Evolutionary conservation across 805 yeast genomes (phyloP).

Genomic region (Kuraishia molischiana): DNA sequence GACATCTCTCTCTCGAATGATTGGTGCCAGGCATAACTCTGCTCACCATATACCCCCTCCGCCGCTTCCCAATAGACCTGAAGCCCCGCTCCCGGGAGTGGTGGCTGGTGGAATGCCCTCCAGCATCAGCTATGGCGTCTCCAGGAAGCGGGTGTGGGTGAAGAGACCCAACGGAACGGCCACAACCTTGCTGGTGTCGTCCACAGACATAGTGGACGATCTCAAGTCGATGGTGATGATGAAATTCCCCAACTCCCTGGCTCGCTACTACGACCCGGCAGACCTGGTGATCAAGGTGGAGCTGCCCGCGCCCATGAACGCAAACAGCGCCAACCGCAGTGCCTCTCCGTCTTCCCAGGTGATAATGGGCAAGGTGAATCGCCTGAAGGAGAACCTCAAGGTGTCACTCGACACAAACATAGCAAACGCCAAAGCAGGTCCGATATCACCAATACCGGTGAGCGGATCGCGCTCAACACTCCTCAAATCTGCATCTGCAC

Average conservation of each 20-base stretch:
- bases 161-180: conserved; percentile 43
- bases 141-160: conserved; percentile 44
- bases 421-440: too few relatives aligned
- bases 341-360: background rate
- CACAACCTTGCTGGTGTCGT: conserved; percentile 56
- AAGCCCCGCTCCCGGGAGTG: background rate
- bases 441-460: conserved; percentile 19
- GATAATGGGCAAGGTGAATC: background rate
- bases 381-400: background rate
- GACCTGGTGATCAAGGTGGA: conserved; percentile 35
- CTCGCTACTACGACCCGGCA: conserved; percentile 56
- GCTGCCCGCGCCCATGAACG: conserved; percentile 5
- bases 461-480: conserved; percentile 13
- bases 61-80: background rate
- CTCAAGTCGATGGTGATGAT: conserved; percentile 53
- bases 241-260: conserved; percentile 62
- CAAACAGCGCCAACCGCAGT: conserved; percentile 1
- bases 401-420: background rate
- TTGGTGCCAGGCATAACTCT: background rate
- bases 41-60: conserved; percentile 1
- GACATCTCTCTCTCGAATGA: too few relatives aligned
- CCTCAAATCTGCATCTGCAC: background rate
- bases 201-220: conserved; percentile 71
- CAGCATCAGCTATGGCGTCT: conserved; percentile 1
- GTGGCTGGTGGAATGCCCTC: background rate